Evolutionary conservation across 1,139 yeast genomes (phyloP), one percentile per base, ranked within the genome.

Genomic region (Yamadazyma dushanensis): DNA sequence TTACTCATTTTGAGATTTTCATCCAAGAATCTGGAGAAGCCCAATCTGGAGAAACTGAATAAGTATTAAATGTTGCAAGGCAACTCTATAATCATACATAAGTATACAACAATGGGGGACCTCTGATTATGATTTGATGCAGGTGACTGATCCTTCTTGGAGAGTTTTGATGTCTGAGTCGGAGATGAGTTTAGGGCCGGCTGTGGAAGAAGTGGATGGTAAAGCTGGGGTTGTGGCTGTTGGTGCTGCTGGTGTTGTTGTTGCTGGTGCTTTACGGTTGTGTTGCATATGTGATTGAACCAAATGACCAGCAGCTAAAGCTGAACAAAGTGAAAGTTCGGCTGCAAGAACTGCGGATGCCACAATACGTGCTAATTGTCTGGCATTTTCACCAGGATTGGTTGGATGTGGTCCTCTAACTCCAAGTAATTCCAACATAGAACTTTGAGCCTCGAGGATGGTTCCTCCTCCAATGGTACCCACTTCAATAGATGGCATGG

Each of bases 381-480:
- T 80, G 14, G 98, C 95, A 62, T 94, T 94, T 36, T 82, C 86
- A 50, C 99, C 99, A 2, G 98, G 98, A 39, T 73, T 78, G 8
- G 92, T 83, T 29, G 96, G 87, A 59, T 90, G 96, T 10, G 98
- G 97, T 4, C 99, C 99, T 51, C 86, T 80, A 31, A 94, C 95
- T 26, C 97, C 97, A 45, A 94, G 73, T 50, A 94, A 70, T 52
- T 94, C 97, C 45, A 94, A 74, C 96, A 94, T 87, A 20, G 98
- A 88, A 32, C 90, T 86, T 68, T 94, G 99, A 24, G 99, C 97
- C 56, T 87, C 97, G 51, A 94, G 76, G 44, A 94, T 87, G 8
- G 99, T 94, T 57, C 99, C 98, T 44, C 99, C 98, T 43, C 99
- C 99, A 61, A 94, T 90, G 3, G 99, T 92, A 44, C 99, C 99